These are phyloP conservation scores for Ceratobasidium sp. DNA, from an alignment of 1,284 basidiomycete genomes.

Conservation along the genomic window DNA sequence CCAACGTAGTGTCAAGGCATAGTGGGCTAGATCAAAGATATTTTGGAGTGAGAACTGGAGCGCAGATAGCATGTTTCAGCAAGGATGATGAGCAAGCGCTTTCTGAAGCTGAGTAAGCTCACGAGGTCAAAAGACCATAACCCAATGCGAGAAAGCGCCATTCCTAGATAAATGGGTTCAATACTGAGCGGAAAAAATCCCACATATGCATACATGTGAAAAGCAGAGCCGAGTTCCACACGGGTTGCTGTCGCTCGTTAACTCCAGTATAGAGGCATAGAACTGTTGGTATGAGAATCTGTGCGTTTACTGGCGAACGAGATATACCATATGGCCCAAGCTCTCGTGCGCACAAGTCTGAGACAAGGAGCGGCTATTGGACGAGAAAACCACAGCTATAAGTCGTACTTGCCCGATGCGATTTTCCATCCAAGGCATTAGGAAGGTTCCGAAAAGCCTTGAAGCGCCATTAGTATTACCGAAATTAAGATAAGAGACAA, in stretches of 20 bases:
- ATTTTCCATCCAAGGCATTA: constrained; percentile 60
- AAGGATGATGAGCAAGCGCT: constrained; percentile 59
- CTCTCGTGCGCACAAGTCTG: constrained; percentile 22
- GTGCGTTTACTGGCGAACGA: not conserved
- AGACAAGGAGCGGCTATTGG: not conserved
- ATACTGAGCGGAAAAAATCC: not conserved
- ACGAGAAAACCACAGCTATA: not conserved
- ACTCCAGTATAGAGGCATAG: constrained; percentile 24
- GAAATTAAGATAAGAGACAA: constrained; percentile 23
- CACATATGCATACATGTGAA: constrained; percentile 54
- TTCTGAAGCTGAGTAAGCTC: constrained; percentile 64
- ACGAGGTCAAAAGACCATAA: constrained; percentile 67
- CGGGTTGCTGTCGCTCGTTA: constrained; percentile 48
- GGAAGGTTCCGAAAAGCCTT: constrained; percentile 62
- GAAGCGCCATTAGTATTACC: constrained; percentile 4
- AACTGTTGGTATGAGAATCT: constrained; percentile 20
- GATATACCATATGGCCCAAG: constrained; percentile 29
- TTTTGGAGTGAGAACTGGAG: constrained; percentile 50
- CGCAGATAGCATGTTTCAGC: constrained; percentile 59
- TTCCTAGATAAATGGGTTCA: constrained; percentile 54
- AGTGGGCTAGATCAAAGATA: constrained; percentile 48
- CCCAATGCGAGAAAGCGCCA: constrained; percentile 64
- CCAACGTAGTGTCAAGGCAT: constrained; percentile 31
- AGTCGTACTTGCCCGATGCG: constrained; percentile 61
- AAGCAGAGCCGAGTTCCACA: constrained; percentile 58